A percentile compares a stretch with the other conserved stretches of the same genome.
These are phyloP conservation scores for Coleophoma eucalyptorum DNA, from an alignment of 2,329 filamentous ascomycete genomes.

Conservation along the genomic window DNA sequence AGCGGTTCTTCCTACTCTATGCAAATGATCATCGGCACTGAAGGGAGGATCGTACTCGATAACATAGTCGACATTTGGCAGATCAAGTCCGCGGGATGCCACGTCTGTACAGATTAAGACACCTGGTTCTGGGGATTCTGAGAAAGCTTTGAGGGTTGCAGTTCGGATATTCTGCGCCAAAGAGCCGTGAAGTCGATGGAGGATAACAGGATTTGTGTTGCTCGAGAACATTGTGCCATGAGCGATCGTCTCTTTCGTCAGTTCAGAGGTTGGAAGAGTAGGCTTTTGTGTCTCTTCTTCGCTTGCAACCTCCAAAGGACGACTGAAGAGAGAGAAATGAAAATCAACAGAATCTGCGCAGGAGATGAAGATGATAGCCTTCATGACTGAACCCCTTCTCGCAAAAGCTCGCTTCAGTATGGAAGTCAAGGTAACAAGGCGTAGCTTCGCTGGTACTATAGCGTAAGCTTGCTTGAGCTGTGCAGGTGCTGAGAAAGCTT, in stretches of 20 bases:
- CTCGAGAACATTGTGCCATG: constrained; percentile 71
- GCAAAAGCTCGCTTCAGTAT: constrained; percentile 85
- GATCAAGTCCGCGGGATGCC: constrained; percentile 89
- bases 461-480: constrained; percentile 92
- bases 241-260: constrained; percentile 58
- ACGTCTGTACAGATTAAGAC: constrained; percentile 94
- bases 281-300: constrained; percentile 24
- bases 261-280: constrained; percentile 23
- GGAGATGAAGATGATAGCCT: constrained; percentile 93
- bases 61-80: constrained; percentile 91
- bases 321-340: constrained; percentile 77
- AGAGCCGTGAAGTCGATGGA: constrained; percentile 90
- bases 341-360: constrained; percentile 97
- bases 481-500: constrained; percentile 75
- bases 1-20: constrained; percentile 91
- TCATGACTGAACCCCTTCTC: constrained; percentile 88
- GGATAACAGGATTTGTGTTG: constrained; percentile 69
- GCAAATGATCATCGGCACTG: constrained; percentile 87
- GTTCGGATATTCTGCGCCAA: constrained; percentile 85
- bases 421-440: constrained; percentile 82
- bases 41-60: constrained; percentile 97
- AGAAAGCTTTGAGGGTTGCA: constrained; percentile 78
- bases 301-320: constrained; percentile 15
- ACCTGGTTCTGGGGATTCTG: constrained; percentile 67
- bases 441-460: constrained; percentile 82